Evolutionary conservation across 2,329 filamentous ascomycete species (phyloP), one percentile per base, ranked within the genome.

Genomic region (Pleurostoma richardsiae): DNA sequence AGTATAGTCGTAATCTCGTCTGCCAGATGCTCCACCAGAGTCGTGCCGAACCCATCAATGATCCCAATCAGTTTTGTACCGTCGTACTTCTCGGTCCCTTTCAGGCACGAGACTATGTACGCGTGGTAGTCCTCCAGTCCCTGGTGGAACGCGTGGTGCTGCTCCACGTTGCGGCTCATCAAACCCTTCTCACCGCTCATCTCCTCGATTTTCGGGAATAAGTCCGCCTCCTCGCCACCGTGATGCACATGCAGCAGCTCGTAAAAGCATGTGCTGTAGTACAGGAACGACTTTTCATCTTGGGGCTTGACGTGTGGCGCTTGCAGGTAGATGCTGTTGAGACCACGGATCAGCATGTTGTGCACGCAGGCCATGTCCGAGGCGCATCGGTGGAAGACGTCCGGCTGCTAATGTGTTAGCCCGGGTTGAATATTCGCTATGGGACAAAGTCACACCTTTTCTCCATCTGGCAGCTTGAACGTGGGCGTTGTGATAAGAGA

Each of bases 131-230:
- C 36, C 2, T 58, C 56, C 6, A 71, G 30, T 0, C 61, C 61
- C 3, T 52, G 53, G 11, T 65, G 58, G 47, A 74, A 73, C 1
- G 56, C 54, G 6, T 60, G 56, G 49, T 73, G 71, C 44, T 74
- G 69, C 26, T 63, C 61, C 3, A 72, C 56, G 49, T 69, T 73
- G 40, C 47, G 53, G 10, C 68, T 65, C 68, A 73, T 72, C 27
- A 70, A 49, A 1, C 64, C 65, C 38, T 56, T 52, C 8, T 64
- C 59, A 0, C 62, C 67, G 4, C 60, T 50, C 27, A 66, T 45
- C 36, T 55, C 48, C 48, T 71, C 65, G 10, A 73, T 59, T 3
- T 56, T 54, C 0, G 68, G 66, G 49, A 74, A 73, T 36, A 70
- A 57, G 28, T 51, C 36, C 3, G 49, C 51, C 44, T 74, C 71